Conservation (phyloP, 2,329 filamentous ascomycete species). For the Xylaria sp. region DNA sequence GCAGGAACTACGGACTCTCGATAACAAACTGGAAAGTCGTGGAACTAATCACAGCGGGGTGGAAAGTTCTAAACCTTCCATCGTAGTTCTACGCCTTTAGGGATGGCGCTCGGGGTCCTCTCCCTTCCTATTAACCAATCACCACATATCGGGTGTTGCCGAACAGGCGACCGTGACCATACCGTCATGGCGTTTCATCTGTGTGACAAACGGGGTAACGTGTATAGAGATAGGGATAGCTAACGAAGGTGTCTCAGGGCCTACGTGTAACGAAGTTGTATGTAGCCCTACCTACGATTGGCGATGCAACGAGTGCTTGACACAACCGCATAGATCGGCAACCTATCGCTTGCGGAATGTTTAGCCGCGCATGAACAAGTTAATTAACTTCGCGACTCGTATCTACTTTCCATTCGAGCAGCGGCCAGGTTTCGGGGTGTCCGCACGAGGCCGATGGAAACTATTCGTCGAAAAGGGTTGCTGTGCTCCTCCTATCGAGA, state of each 20-base stretch:
- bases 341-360: background rate
- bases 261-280: background rate
- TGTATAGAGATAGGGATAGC: background rate
- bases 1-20: background rate
- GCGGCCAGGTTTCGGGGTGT: constrained; percentile 10
- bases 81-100: background rate
- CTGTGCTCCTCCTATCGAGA: background rate
- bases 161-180: background rate
- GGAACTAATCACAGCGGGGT: background rate
- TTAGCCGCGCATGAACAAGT: background rate
- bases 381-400: background rate
- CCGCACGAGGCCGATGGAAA: constrained; percentile 16
- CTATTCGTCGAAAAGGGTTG: constrained; percentile 7
- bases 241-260: background rate
- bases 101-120: background rate
- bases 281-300: background rate
- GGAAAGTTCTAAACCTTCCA: background rate
- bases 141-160: background rate
- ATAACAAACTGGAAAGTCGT: background rate
- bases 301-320: constrained; percentile 4
- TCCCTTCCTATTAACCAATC: background rate
- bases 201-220: background rate
- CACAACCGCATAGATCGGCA: background rate
- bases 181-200: background rate
- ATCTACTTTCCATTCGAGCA: background rate